Conservation (phyloP, 2,329 filamentous ascomycete species). For the Onygenales sp. region DNA sequence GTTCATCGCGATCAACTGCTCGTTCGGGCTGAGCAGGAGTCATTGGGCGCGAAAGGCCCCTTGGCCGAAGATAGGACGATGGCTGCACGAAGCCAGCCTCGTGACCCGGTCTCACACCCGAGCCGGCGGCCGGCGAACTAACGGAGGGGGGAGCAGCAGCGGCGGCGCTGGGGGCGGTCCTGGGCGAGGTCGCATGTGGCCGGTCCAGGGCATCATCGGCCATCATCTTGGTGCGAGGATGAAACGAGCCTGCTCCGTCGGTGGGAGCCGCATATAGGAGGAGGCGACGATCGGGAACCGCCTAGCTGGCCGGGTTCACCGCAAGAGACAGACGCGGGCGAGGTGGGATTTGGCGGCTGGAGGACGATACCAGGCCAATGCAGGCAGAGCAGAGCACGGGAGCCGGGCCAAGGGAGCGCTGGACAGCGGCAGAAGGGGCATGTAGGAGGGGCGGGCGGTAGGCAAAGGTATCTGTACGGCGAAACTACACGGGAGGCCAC, state of each 20-base stretch:
- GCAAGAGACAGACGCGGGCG: not conserved
- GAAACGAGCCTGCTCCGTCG: slow-evolving; percentile 7
- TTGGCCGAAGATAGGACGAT: slow-evolving; percentile 38
- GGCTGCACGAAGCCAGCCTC: slow-evolving; percentile 40
- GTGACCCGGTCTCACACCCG: slow-evolving; percentile 23
- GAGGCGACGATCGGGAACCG: slow-evolving; percentile 2
- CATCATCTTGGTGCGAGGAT: slow-evolving; percentile 14
- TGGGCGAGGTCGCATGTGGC: slow-evolving; percentile 15
- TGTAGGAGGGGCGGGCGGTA: not conserved
- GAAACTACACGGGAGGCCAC: not conserved
- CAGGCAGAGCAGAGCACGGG: not conserved
- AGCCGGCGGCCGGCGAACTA: slow-evolving; percentile 9
- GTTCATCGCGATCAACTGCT: slow-evolving; percentile 41
- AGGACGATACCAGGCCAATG: not conserved
- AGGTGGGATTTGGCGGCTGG: not conserved
- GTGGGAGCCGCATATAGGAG: slow-evolving; percentile 11
- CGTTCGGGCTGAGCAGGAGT: slow-evolving; percentile 31
- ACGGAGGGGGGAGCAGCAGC: slow-evolving; percentile 8
- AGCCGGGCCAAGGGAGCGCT: not conserved
- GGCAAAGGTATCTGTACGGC: not conserved
- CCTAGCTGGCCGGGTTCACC: slow-evolving; percentile 2
- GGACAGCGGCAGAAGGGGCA: not conserved
- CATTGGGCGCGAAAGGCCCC: slow-evolving; percentile 31
- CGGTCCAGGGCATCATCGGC: slow-evolving; percentile 18
- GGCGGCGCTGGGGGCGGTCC: slow-evolving; percentile 4